Conservation (phyloP, 768 basidiomycete species). For the Hemileccinum impolitum region DNA sequence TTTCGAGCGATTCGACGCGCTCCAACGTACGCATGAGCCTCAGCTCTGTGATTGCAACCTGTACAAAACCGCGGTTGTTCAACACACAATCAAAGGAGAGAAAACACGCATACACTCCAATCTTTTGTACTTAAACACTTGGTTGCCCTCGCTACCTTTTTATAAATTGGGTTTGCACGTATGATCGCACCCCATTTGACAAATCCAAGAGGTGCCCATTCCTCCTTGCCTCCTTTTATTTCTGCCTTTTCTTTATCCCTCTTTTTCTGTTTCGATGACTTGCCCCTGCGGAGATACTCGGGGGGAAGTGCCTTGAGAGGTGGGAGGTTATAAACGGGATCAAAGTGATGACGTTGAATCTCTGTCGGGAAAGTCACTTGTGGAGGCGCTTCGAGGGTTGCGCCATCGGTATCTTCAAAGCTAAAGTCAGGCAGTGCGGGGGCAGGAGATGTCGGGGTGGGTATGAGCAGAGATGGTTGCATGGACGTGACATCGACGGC, state of each 20-base stretch:
- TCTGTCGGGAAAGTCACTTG: slow-evolving; percentile 14
- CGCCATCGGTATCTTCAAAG: slow-evolving; percentile 31
- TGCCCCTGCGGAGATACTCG: slow-evolving; percentile 51
- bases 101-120: slow-evolving; percentile 64
- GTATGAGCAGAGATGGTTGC: slow-evolving; percentile 32
- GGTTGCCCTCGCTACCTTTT: slow-evolving; percentile 60
- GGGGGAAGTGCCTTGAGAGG: slow-evolving; percentile 51
- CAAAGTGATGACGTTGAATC: slow-evolving; percentile 36
- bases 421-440: slow-evolving; percentile 29
- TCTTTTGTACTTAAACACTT: slow-evolving; percentile 80
- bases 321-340: slow-evolving; percentile 52
- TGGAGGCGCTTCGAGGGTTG: slow-evolving; percentile 17
- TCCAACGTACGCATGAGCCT: slow-evolving; percentile 78
- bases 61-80: slow-evolving; percentile 5
- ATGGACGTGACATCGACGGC: slow-evolving; percentile 27
- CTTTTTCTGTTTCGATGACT: slow-evolving; percentile 47
- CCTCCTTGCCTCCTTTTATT: slow-evolving; percentile 53
- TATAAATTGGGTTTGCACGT: slow-evolving; percentile 73
- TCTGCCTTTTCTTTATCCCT: slow-evolving; percentile 52
- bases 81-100: not conserved
- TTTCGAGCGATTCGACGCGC: slow-evolving; percentile 79
- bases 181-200: slow-evolving; percentile 73
- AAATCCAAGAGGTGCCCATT: slow-evolving; percentile 62
- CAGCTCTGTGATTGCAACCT: slow-evolving; percentile 81
- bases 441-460: slow-evolving; percentile 35